Evolutionary conservation across 2,329 filamentous ascomycete species (phyloP), one percentile per base, ranked within the genome.

Genomic region (Nakataea oryzae): DNA sequence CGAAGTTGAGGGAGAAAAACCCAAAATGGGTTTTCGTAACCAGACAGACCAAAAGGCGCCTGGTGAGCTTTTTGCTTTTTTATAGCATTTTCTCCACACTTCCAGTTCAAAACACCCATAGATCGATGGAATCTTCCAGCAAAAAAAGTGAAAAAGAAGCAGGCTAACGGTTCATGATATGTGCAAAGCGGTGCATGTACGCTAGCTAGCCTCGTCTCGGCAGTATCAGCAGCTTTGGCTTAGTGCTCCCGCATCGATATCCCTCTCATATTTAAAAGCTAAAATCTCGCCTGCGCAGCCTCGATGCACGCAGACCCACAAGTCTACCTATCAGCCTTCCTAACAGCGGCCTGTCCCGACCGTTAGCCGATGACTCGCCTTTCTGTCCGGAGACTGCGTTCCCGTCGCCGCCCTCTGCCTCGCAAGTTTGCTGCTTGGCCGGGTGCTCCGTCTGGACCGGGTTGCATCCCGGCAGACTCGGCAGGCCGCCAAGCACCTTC

Each of bases 381-480:
- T 50, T 6, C 21, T 17, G 17, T 17, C 41, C 41, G 41, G 41
- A 21, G 6, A 50, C 41, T 5, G 41, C 41, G 21, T n/a, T 50
- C 2, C 17, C 3, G 41, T 21, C 41, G 41, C 21, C 3, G 7
- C 7, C n/a, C 6, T 17, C 6, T 0, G 41, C 3, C 21, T 50
- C 41, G 41, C 21, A 58, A n/a, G 57, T 32, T 29, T 21, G n/a
- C 29, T 14, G 21, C 26, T 11, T 26, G 21, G 29, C 57, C 11
- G 21, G 57, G 21, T 58, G 57, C 29, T 58, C 29, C 21, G 57
- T 58, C 11, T 34, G 2, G 74, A 75, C 0, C 66, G 68, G 27
- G 69, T 80, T 61, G 29, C 59, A 61, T 17, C 59, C 59, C 21
- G 59, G 59, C 54, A 61, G 59, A 13, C 17, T 54, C 27, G 21